Conservation (phyloP, 1,284 basidiomycete genomes). For the Porogramme epimiltina region DNA sequence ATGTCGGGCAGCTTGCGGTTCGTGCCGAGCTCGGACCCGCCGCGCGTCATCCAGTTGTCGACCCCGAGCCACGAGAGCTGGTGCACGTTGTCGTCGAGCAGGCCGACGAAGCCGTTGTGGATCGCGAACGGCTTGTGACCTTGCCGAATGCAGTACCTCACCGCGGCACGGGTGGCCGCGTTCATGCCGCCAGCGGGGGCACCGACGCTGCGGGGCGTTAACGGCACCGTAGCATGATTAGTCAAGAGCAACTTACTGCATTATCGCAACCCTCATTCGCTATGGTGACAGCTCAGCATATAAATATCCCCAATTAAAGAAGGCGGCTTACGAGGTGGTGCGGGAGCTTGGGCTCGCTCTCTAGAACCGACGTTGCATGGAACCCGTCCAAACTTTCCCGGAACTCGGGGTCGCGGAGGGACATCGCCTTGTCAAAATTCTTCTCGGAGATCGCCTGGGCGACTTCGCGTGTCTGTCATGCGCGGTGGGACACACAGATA, state of each 20-base stretch:
- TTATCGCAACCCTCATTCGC: slow-evolving; percentile 87
- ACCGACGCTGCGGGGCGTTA: slow-evolving; percentile 65
- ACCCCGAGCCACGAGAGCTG: slow-evolving; percentile 96
- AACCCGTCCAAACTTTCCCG: slow-evolving; percentile 87
- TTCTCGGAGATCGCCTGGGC: slow-evolving; percentile 81
- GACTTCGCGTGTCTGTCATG: slow-evolving; percentile 78
- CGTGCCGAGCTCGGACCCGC: slow-evolving; percentile 98
- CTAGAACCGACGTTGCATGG: slow-evolving; percentile 68
- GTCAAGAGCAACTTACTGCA: slow-evolving; percentile 75
- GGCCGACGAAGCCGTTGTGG: slow-evolving; percentile 94
- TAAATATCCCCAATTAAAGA: not conserved
- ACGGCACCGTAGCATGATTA: no score
- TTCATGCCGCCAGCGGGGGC: slow-evolving; percentile 99
- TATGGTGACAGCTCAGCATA: slow-evolving; percentile 30
- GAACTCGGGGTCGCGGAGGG: slow-evolving; percentile 92
- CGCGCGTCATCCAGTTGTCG: slow-evolving; percentile 94
- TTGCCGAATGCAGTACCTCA: slow-evolving; percentile 89
- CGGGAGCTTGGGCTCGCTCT: slow-evolving; percentile 62
- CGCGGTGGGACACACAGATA: not conserved
- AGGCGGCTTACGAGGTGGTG: slow-evolving; percentile 52
- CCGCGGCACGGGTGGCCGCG: slow-evolving; percentile 92
- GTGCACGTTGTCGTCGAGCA: slow-evolving; percentile 87
- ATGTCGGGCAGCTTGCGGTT: slow-evolving; percentile 87
- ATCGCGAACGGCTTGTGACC: slow-evolving; percentile 92
- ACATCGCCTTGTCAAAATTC: slow-evolving; percentile 88